A percentile compares a stretch with the other conserved stretches of the same genome.
Conservation (phyloP, 2,329 filamentous ascomycete genomes). For the Fusarium camptoceras region DNA sequence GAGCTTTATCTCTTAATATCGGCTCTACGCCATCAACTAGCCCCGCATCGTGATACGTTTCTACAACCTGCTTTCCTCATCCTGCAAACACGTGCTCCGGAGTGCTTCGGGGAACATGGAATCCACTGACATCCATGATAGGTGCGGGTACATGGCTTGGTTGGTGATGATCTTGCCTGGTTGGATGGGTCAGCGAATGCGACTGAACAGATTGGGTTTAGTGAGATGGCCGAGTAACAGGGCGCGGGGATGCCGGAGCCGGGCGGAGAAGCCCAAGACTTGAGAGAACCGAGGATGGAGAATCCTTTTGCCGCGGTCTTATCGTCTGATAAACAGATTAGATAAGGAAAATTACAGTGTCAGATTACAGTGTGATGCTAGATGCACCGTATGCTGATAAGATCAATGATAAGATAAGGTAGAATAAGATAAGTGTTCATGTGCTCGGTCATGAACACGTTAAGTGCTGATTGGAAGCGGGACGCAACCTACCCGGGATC, state of each 20-base stretch:
- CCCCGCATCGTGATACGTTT: conserved; percentile 34
- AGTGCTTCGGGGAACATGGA: conserved; percentile 6
- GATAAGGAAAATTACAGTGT: background rate
- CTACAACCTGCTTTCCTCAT: background rate
- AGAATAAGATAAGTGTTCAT: no score
- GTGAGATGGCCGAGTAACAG: background rate
- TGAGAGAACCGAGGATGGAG: background rate
- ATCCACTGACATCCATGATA: conserved; percentile 35
- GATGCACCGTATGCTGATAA: background rate
- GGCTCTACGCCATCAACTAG: background rate
- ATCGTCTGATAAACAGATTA: background rate
- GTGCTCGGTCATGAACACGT: no score
- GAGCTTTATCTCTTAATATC: conserved; percentile 30
- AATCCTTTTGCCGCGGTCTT: background rate
- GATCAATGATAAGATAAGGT: no score
- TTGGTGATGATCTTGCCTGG: conserved; percentile 26
- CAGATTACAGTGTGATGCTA: accelerated
- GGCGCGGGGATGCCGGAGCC: conserved; percentile 33
- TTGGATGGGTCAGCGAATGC: conserved; percentile 1
- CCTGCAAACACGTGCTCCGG: conserved; percentile 22
- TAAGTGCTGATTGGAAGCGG: no score
- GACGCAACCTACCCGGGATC: no score
- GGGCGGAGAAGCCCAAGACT: background rate
- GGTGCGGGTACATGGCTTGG: conserved; percentile 30
- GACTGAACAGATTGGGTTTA: background rate